Conservation (phyloP, 225 moss, liverwort and hornwort genomes). For the Bryoerythrophyllum caledonicum region DNA sequence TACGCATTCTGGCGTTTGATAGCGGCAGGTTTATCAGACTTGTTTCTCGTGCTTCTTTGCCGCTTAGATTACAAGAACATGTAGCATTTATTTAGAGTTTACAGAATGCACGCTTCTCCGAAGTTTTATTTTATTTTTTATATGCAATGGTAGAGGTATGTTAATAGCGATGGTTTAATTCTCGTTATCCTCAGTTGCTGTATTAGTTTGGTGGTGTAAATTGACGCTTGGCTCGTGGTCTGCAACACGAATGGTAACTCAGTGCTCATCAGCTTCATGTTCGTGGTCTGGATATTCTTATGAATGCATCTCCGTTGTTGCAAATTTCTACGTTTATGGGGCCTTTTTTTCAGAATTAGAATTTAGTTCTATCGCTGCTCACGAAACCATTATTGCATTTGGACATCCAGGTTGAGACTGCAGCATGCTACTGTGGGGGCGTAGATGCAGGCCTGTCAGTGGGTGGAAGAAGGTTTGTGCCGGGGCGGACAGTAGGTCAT, state of each 20-base stretch:
- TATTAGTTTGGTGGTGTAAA: not conserved
- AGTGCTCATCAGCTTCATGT: not conserved
- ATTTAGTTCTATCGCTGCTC: not conserved
- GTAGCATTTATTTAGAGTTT: not conserved
- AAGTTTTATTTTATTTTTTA: slow-evolving; percentile 3
- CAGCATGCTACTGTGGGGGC: slow-evolving; percentile 85
- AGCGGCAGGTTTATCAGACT: not conserved
- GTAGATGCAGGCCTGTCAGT: slow-evolving; percentile 82
- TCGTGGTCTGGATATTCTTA: slow-evolving; percentile 7
- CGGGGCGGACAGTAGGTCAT: slow-evolving; percentile 66
- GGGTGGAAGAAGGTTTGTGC: slow-evolving; percentile 86
- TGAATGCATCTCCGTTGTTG: not conserved
- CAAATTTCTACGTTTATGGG: not conserved
- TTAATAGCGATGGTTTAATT: not conserved
- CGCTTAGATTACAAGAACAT: not conserved
- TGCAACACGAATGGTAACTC: not conserved
- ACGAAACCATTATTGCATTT: slow-evolving; percentile 12
- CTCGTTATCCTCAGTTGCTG: not conserved
- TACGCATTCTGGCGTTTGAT: not conserved
- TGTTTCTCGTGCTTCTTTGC: slow-evolving; percentile 2
- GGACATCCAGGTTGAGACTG: slow-evolving; percentile 74
- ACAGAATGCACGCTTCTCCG: not conserved
- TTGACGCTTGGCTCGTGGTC: not conserved
- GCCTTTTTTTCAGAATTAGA: not conserved
- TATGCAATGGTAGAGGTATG: not conserved